phyloP scores from a whole-genome alignment of 2,329 filamentous ascomycete genomes.

The Apiospora phragmitis region DNA sequence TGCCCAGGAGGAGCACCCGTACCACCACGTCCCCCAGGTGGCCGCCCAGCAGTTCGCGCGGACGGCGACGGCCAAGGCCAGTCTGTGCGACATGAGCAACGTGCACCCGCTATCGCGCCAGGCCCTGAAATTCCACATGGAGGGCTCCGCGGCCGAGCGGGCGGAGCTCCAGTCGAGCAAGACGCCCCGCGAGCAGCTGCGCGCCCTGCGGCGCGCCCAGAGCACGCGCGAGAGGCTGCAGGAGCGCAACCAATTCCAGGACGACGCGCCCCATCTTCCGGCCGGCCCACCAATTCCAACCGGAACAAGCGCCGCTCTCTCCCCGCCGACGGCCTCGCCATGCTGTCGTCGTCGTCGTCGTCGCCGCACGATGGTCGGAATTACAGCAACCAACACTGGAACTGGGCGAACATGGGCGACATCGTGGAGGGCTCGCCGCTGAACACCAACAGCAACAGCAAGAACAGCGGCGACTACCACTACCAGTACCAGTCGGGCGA shows the following conservation, averaged over 20 bases:
- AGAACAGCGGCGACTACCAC: not conserved
- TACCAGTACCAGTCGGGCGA: not conserved
- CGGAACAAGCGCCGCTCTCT: conserved; percentile 9
- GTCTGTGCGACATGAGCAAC: conserved; percentile 33
- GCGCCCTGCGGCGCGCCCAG: conserved; percentile 38
- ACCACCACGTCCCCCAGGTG: conserved; percentile 54
- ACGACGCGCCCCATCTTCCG: conserved; percentile 25
- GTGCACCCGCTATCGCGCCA: conserved; percentile 45
- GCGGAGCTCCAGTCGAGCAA: conserved; percentile 28
- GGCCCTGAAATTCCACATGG: conserved; percentile 42
- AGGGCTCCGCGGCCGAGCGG: conserved; percentile 29
- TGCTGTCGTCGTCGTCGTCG: conserved; percentile 28
- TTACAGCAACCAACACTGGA: not conserved
- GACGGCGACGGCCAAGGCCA: conserved; percentile 47
- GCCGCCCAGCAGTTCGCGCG: conserved; percentile 56
- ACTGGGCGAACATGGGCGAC: conserved; percentile 14
- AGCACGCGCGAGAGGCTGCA: conserved; percentile 38
- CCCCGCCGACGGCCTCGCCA: conserved; percentile 23
- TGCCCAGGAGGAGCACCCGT: conserved; percentile 20
- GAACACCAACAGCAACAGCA: no score
- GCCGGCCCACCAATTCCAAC: no score
- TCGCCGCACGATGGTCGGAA: not conserved
- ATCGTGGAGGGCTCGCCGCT: not conserved
- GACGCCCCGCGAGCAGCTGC: conserved; percentile 36
- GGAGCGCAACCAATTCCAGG: conserved; percentile 47